Evolutionary conservation across 768 basidiomycete genomes (phyloP), one percentile per base, ranked within the genome.

Genomic region (Lentinula sp.): DNA sequence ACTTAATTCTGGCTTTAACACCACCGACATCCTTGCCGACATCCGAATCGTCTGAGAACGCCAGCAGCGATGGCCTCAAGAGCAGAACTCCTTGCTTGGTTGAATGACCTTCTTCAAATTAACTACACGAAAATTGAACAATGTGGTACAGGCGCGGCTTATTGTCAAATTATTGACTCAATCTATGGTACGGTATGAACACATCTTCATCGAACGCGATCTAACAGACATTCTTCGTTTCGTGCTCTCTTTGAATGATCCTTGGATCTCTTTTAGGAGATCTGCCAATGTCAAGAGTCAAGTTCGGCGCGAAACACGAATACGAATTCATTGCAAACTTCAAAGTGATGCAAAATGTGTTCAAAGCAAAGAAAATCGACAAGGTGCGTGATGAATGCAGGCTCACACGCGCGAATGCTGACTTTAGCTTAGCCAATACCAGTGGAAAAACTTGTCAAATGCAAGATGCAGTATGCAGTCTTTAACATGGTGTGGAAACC

Each of bases 241-340:
- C 69, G 66, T 65, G 49, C 62, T 59, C 45, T 61, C 58, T 20
- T 59, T 53, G 50, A 12, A n/a, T 54, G 61, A 20, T 37, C 50
- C 28, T 51, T 36, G 37, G 28, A 50, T 42, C 12, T 63, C 54
- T 42, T 62, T 9, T 69, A 96, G 94, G 90, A 66, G 93, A 98
- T 76, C 64, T 97, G 0, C 95, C 95, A 12, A 93, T 98, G 92
- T 67, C 76, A 39, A 83, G 90, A 64, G 95, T 99, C 67, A 98
- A 98, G 81, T 93, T 98, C 85, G 87, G 87, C 73, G 95, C 97
- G 48, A 95, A 87, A 77, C 91, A 93, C 69, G 93, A 97, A 71
- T 98, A 97, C 77, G 96, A 98, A 74, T 98, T 86, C 70, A 75
- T 98, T 59, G 90, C 85, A 32, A 99, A 99, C 77, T 98, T 85